Evolutionary conservation across 139 green algal species (phyloP), one percentile per base, ranked within the genome.

Genomic region (Pleodorina starrii): DNA sequence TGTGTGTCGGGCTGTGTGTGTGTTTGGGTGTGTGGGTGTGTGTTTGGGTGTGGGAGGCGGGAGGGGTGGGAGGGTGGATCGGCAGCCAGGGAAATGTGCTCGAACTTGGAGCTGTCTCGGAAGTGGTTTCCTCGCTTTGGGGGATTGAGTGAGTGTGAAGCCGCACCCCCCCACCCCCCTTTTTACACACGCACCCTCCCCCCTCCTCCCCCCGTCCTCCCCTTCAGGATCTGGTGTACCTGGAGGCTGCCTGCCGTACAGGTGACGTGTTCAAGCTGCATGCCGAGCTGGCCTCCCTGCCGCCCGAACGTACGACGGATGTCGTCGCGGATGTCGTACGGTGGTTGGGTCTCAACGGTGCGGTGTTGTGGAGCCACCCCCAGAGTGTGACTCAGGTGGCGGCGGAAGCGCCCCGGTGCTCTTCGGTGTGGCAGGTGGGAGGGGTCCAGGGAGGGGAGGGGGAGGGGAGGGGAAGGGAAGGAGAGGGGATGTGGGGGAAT

Each of bases 231-330:
- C 81, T 87, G 60, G 40, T 17, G 17, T 87, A 78, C 63, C 59
- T 87, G 81, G 81, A 87, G 60, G 81, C 81, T 11, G 81, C 81
- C 32, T 77, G 63, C 32, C 81, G 60, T 40, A 51, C 36, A 38
- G 81, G 81, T n/a, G 81, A 87, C 81, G 42, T 66, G n/a, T 87
- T 87, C 81, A 77, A 77, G 9, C 81, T 87, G 42, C 81, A 87
- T 42, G 81, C 81, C 27, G 81, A 87, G 81, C 81, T 87, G 29
- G 81, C 81, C 19, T 48, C 42, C 4, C 81, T 87, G 59, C 81
- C 81, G 10, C 9, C 17, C 29, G 42, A 42, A 11, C 29, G 43
- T 14, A 50, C 60, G 35, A 68, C 54, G 1, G 35, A 27, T 14
- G 81, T 87, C 19, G 60, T 87, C 0, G 19, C 43, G 12, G 81